Percentiles rank a stretch among this genome's conserved stretches.
Evolutionary conservation across 202 grass and related monocot genomes (phyloP).

Genomic region (Schoenoplectus triqueter): DNA sequence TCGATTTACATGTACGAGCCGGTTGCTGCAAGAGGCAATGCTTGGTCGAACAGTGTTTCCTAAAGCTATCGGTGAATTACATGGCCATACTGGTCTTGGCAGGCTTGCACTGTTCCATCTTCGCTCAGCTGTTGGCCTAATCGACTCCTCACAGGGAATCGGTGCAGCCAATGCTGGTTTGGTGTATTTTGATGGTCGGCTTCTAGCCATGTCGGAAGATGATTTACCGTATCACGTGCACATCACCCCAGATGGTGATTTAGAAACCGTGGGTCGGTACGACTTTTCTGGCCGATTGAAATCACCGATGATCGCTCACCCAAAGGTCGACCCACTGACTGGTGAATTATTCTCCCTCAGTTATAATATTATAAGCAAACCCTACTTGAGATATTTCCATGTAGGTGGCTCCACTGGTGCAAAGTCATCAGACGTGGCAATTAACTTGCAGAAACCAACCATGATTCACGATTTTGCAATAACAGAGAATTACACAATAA

Average conservation of each 20-base stretch:
- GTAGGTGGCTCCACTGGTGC: slow-evolving; percentile 30
- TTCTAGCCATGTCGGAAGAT: slow-evolving; percentile 54
- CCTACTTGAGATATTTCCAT: slow-evolving; percentile 46
- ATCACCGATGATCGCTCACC: slow-evolving; percentile 51
- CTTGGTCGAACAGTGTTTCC: slow-evolving; percentile 43
- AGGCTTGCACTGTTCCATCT: slow-evolving; percentile 43
- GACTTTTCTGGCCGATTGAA: slow-evolving; percentile 33
- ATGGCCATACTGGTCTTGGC: slow-evolving; percentile 39
- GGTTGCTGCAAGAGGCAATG: slow-evolving; percentile 38
- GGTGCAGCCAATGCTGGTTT: slow-evolving; percentile 55
- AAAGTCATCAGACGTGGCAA: slow-evolving; percentile 41
- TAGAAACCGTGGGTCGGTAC: slow-evolving; percentile 43
- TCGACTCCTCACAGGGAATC: slow-evolving; percentile 9
- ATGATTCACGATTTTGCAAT: slow-evolving; percentile 59
- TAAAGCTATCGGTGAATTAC: slow-evolving; percentile 48
- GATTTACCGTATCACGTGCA: slow-evolving; percentile 53
- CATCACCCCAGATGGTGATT: slow-evolving; percentile 35
- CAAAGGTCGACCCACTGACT: slow-evolving; percentile 47
- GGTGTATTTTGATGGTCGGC: slow-evolving; percentile 42
- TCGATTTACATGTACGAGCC: slow-evolving; percentile 47
- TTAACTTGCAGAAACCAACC: slow-evolving; percentile 40
- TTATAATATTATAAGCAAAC: slow-evolving; percentile 47
- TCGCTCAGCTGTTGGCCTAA: slow-evolving; percentile 29
- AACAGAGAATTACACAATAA: slow-evolving; percentile 48
- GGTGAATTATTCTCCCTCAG: slow-evolving; percentile 50